These are phyloP conservation scores for Podospora tetraspora DNA, from an alignment of 495 filamentous ascomycete genomes.

Conservation along the genomic window DNA sequence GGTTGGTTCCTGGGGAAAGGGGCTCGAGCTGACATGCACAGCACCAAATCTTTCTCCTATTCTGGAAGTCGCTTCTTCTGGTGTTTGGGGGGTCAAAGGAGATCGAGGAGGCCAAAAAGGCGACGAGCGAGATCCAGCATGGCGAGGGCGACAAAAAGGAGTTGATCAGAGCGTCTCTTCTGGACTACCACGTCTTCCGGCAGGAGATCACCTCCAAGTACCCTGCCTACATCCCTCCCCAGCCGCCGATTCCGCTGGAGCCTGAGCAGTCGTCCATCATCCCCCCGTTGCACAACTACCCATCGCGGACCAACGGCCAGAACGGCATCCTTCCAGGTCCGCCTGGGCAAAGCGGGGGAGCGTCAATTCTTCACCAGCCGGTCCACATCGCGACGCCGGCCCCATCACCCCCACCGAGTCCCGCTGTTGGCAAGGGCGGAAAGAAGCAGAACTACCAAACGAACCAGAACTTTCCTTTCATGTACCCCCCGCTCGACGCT, in stretches of 20 bases:
- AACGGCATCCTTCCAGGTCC: slow-evolving; percentile 46
- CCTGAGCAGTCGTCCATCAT: slow-evolving; percentile 85
- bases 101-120: slow-evolving; percentile 67
- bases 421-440: slow-evolving; percentile 81
- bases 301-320: slow-evolving; percentile 44
- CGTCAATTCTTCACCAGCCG: slow-evolving; percentile 88
- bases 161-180: slow-evolving; percentile 81
- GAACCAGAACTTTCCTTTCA: slow-evolving; percentile 96
- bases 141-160: slow-evolving; percentile 44
- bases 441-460: slow-evolving; percentile 99
- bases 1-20: neutral
- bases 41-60: slow-evolving; percentile 60
- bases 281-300: slow-evolving; percentile 73
- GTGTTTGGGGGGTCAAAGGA: slow-evolving; percentile 71
- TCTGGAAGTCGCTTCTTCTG: slow-evolving; percentile 88
- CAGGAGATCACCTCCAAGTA: slow-evolving; percentile 99
- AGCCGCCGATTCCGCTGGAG: slow-evolving; percentile 76
- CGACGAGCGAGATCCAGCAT: slow-evolving; percentile 44
- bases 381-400: slow-evolving; percentile 97
- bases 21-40: slow-evolving; percentile 10
- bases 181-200: slow-evolving; percentile 94
- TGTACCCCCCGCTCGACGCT: slow-evolving; percentile 87
- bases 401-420: slow-evolving; percentile 93
- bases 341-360: slow-evolving; percentile 50
- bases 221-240: slow-evolving; percentile 88